Conservation (phyloP, 108 stramenopile species). For the Nitzschia inconspicua region DNA sequence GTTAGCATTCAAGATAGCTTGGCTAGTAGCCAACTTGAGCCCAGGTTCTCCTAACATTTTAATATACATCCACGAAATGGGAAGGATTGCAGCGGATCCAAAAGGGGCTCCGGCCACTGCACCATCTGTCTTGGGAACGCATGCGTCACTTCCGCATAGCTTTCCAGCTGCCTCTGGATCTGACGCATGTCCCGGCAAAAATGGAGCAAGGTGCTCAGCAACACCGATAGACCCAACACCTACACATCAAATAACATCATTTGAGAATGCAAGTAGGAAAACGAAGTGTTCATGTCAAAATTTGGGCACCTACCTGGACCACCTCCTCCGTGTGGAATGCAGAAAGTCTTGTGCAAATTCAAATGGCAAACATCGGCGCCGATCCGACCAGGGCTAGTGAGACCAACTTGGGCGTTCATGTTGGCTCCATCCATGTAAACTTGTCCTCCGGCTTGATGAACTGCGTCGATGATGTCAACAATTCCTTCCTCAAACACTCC, state of each 20-base stretch:
- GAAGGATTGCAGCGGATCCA: constrained; percentile 97
- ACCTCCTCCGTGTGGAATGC: constrained; percentile 99
- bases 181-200: constrained; percentile 94
- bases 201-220: constrained; percentile 92
- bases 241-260: constrained; percentile 1
- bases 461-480: constrained; percentile 81
- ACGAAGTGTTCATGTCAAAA: background rate
- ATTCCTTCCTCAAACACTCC: constrained; percentile 98
- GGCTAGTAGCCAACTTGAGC: constrained; percentile 80
- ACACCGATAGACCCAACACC: constrained; percentile 98
- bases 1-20: constrained; percentile 99
- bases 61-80: constrained; percentile 99
- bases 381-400: constrained; percentile 95
- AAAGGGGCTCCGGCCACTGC: constrained; percentile 96
- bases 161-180: constrained; percentile 81
- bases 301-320: constrained; percentile 73
- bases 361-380: constrained; percentile 99
- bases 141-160: constrained; percentile 71
- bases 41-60: constrained; percentile 96
- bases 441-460: constrained; percentile 94
- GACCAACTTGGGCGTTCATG: constrained; percentile 99
- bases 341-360: constrained; percentile 99
- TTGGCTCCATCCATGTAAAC: constrained; percentile 99
- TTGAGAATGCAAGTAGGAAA: background rate
- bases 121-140: constrained; percentile 72